These are phyloP conservation scores for Avicennia marina DNA, from an alignment of 257 asterid genomes.

Conservation along the genomic window DNA sequence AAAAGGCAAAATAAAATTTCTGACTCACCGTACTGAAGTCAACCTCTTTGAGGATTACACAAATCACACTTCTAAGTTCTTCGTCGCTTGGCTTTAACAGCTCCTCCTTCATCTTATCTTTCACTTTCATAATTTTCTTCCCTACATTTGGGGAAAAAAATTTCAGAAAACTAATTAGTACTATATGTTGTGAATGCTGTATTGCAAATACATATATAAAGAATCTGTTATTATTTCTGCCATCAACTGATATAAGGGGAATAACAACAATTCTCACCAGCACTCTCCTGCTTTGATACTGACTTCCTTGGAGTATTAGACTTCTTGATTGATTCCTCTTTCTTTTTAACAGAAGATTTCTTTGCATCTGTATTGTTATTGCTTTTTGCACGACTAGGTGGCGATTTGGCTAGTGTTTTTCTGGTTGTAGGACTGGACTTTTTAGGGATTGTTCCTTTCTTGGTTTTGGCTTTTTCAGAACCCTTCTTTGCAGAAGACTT, in stretches of 20 bases:
- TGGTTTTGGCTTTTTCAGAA: slow-evolving; percentile 42
- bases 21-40: slow-evolving; percentile 61
- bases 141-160: slow-evolving; percentile 29
- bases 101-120: slow-evolving; percentile 38
- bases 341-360: slow-evolving; percentile 53
- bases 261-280: slow-evolving; percentile 40
- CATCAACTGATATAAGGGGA: background rate
- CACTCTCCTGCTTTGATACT: slow-evolving; percentile 41
- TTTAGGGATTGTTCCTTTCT: slow-evolving; percentile 41
- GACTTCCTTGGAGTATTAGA: slow-evolving; percentile 48
- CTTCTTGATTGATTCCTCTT: slow-evolving; percentile 44
- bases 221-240: background rate
- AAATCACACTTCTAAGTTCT: slow-evolving; percentile 35
- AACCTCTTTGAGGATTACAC: slow-evolving; percentile 55
- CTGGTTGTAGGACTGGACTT: slow-evolving; percentile 41
- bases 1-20: slow-evolving; percentile 9
- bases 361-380: slow-evolving; percentile 39
- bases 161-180: background rate
- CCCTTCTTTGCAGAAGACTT: slow-evolving; percentile 52
- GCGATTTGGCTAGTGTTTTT: slow-evolving; percentile 48
- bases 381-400: slow-evolving; percentile 38
- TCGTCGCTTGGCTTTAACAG: slow-evolving; percentile 38
- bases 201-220: slow-evolving; percentile 2
- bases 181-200: background rate
- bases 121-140: slow-evolving; percentile 40